phyloP scores from a whole-genome alignment of 805 yeast species.

The Metschnikowia koreensis region DNA sequence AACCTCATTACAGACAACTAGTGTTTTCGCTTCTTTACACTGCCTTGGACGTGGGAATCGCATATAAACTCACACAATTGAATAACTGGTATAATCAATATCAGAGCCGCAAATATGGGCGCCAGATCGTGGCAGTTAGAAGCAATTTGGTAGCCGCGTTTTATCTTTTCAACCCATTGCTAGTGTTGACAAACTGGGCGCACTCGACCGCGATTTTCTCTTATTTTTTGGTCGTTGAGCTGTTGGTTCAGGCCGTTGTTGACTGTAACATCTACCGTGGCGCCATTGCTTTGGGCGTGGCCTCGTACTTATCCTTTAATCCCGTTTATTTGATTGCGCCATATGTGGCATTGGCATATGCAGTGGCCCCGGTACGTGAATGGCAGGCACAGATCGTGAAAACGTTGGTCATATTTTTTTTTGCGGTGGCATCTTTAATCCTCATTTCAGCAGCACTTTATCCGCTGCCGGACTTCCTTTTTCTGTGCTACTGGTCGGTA shows the following conservation, averaged over 20 bases:
- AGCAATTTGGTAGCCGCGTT: constrained; percentile 56
- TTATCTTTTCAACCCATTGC: constrained; percentile 78
- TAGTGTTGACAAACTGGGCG: constrained; percentile 64
- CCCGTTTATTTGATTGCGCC: constrained; percentile 64
- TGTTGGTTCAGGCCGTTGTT: constrained; percentile 45
- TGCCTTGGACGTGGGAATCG: constrained; percentile 55
- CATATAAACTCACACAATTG: constrained; percentile 50
- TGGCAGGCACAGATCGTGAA: constrained; percentile 12
- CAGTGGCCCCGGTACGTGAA: constrained; percentile 15
- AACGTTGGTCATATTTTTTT: constrained; percentile 12
- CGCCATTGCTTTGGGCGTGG: constrained; percentile 54
- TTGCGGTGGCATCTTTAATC: constrained; percentile 26
- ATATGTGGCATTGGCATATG: constrained; percentile 38
- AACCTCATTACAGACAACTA: constrained; percentile 16
- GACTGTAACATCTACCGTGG: constrained; percentile 41
- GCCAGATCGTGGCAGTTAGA: constrained; percentile 22
- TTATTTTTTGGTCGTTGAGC: constrained; percentile 52
- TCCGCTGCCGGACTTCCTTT: constrained; percentile 39
- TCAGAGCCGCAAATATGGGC: constrained; percentile 18
- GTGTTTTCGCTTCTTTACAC: constrained; percentile 50
- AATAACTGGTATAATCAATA: constrained; percentile 40
- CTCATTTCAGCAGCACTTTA: constrained; percentile 37
- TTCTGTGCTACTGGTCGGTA: constrained; percentile 49
- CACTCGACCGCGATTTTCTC: constrained; percentile 65
- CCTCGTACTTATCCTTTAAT: constrained; percentile 62